Evolutionary conservation across 2,329 filamentous ascomycete species (phyloP).

Genomic region (Gaeumannomyces sp.): DNA sequence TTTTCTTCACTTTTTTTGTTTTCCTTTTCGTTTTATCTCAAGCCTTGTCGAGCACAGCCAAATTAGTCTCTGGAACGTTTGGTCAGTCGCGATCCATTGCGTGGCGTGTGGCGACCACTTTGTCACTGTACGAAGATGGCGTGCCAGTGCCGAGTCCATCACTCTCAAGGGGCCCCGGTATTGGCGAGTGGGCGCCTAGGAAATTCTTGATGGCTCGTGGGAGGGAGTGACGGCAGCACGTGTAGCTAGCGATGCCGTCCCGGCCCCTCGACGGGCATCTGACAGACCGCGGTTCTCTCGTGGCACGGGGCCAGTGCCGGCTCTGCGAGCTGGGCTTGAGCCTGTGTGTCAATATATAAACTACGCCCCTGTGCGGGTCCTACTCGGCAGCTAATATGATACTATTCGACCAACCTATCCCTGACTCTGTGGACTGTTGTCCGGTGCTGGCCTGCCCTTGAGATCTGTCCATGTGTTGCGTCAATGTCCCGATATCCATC

Average conservation of each 20-base stretch:
- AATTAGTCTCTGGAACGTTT: not conserved
- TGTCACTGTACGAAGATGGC: not conserved
- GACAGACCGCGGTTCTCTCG: no score
- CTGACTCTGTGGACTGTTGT: no score
- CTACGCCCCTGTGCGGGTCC: not conserved
- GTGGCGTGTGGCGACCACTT: not conserved
- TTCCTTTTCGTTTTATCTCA: not conserved
- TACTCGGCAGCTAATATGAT: not conserved
- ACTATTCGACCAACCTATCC: not conserved
- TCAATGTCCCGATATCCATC: no score
- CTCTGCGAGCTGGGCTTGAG: not conserved
- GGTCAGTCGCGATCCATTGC: not conserved
- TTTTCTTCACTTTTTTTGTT: no score
- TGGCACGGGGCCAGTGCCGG: no score
- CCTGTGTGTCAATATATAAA: not conserved
- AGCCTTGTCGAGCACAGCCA: not conserved
- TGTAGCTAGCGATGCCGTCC: no score
- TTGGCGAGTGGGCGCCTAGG: no score
- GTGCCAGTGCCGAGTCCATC: not conserved
- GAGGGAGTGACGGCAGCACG: not conserved
- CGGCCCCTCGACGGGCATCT: no score
- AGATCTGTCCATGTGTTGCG: no score
- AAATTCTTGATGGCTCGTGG: no score
- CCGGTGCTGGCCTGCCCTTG: no score
- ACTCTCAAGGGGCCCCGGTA: not conserved